Evolutionary conservation across 208 protist genomes (phyloP), one percentile per base, ranked within the genome.

Genomic region (Acanthamoeba culbertsoni): DNA sequence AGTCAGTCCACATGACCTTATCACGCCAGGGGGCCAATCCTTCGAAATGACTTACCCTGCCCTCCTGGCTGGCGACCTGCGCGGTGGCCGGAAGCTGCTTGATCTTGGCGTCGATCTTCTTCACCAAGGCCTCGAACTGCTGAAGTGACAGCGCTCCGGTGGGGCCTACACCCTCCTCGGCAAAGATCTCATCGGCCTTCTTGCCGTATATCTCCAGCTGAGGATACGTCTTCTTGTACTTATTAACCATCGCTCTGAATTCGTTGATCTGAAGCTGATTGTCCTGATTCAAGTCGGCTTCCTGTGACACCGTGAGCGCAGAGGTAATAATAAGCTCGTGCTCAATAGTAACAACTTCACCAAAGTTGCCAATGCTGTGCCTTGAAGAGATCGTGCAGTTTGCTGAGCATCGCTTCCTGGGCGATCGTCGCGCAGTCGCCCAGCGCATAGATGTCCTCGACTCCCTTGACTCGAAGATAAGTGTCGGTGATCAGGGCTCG

Each of bases 221-320:
- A 14, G 82, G 82, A 40, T 89, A 89, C 53, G 35, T 65, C 33
- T 89, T 89, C 55, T 65, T 59, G 53, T 89, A 59, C 53, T 65
- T 89, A n/a, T 62, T 35, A 31, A 89, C 35, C 31, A 59, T 33
- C 45, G 33, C 26, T 18, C 31, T 23, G 35, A 89, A 65, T 53
- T 89, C 82, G 23, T 89, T 40, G 53, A 89, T 46, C 37, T 59
- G 55, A 14, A 89, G 35, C 53, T 68, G 35, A 35, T 65, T 65
- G 35, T 89, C 82, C 82, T 89, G 31, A 40, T 89, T 89, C 82
- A 89, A 45, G 23, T 89, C 82, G 31, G 82, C 82, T 35, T 89
- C 55, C 45, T 59, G 23, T n/a, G 51, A 23, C 14, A n/a, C 23
- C 16, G 23, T 59, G 51, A n/a, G n/a, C n/a, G n/a, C n/a, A n/a